Evolutionary conservation across 495 filamentous ascomycete species (phyloP).

Genomic region (Cryomyces antarcticus): DNA sequence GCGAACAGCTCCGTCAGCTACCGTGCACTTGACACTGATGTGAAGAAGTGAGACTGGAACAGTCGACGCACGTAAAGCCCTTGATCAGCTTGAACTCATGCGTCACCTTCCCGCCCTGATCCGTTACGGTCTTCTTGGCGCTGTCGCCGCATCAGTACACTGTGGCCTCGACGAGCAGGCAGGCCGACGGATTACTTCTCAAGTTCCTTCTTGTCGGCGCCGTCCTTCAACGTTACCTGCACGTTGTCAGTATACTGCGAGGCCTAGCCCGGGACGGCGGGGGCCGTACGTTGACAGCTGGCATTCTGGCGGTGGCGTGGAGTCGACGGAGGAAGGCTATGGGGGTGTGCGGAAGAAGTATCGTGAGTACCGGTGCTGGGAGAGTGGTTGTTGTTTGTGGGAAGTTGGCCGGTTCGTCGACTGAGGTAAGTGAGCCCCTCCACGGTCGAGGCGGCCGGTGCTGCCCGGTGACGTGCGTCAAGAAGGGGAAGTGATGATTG

Average conservation of each 20-base stretch:
- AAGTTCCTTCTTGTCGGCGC: slow-evolving; percentile 37
- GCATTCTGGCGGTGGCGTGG: slow-evolving; percentile 3
- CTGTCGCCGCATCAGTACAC: slow-evolving; percentile 16
- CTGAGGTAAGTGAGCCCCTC: too few relatives aligned
- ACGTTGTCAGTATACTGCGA: not conserved
- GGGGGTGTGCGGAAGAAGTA: too few relatives aligned
- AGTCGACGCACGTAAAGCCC: slow-evolving; percentile 59
- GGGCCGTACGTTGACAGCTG: slow-evolving; percentile 6
- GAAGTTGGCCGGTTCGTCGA: too few relatives aligned
- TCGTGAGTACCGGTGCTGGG: too few relatives aligned
- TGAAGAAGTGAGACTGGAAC: slow-evolving; percentile 1
- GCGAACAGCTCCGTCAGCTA: slow-evolving; percentile 1
- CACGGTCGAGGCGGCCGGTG: too few relatives aligned
- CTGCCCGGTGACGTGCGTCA: too few relatives aligned
- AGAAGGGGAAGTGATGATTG: too few relatives aligned
- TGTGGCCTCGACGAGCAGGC: too few relatives aligned
- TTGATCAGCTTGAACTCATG: slow-evolving; percentile 74
- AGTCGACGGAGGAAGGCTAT: not conserved
- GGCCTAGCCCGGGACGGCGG: not conserved
- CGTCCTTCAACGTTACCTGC: slow-evolving; percentile 62
- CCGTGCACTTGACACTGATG: not conserved
- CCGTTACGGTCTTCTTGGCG: slow-evolving; percentile 47
- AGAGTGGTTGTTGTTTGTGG: too few relatives aligned
- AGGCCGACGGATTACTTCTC: slow-evolving; percentile 26
- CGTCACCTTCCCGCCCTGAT: slow-evolving; percentile 60